phyloP scores from a whole-genome alignment of 441 rosid genomes.

The Hypseocharis bilobata region DNA sequence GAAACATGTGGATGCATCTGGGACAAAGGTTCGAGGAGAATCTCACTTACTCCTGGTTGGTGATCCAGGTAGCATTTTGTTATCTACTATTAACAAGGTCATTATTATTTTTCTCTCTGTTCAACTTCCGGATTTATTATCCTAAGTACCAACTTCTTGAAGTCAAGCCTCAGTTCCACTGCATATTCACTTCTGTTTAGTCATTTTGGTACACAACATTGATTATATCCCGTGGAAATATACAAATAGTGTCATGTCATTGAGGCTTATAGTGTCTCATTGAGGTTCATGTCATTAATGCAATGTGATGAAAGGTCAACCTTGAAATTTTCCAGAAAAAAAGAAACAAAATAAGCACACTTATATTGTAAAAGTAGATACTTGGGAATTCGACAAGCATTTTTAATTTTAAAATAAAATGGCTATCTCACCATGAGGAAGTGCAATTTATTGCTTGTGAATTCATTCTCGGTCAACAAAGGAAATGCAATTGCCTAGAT shows the following conservation, averaged over 20 bases:
- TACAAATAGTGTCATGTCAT: neutral
- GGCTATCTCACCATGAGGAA: neutral
- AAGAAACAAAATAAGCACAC: neutral
- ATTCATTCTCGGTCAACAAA: neutral
- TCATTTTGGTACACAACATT: neutral
- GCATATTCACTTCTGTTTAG: neutral
- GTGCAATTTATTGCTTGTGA: neutral
- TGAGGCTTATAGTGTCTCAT: neutral
- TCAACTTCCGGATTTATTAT: neutral
- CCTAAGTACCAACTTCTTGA: neutral
- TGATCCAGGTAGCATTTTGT: conserved; percentile 61
- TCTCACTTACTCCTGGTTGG: conserved; percentile 97
- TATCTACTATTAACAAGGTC: neutral
- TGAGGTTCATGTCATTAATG: neutral
- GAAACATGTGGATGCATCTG: conserved; percentile 89
- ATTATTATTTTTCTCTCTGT: neutral
- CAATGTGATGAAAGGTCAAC: neutral
- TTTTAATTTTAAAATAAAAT: neutral
- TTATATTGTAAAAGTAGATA: neutral
- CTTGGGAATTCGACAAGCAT: neutral
- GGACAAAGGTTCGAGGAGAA: conserved; percentile 90
- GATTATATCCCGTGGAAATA: neutral
- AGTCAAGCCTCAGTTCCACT: neutral
- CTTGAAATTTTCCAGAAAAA: too few species aligned
- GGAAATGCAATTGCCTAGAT: neutral